Base-by-base conservation (phyloP, 371 early-diverging fungal genomes). In the Mucor irregularis region DNA sequence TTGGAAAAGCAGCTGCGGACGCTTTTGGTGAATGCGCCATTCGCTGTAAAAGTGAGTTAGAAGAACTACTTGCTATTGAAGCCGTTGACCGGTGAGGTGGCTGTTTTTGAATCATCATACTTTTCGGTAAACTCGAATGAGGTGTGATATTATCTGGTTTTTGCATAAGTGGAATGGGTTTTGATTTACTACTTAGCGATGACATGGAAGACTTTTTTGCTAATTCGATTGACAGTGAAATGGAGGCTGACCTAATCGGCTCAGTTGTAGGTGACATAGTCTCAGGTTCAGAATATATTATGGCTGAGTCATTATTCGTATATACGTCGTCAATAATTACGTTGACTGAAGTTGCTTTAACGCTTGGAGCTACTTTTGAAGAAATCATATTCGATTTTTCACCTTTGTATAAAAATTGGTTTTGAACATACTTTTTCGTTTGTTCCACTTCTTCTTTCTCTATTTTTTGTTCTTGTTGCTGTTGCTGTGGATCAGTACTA, bases 341-440 rank as follows among this genome's bases (percentile, higher is more conserved):
- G 53, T 46, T 65, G 0, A 69, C 56, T 10, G 66, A 54, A 4
- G 66, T 62, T 19, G 69, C 21, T 37, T 66, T 66, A 13, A 59
- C 62, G 17, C 49, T 59, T 2, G 56, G 49, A n/a, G 35, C 14
- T 10, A 62, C 53, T 53, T 62, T 62, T 24, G 44, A 38, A 19
- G 37, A 37, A 16, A 59, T 25, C 33, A 53, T 39, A 9, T n/a
- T n/a, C n/a, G 42, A 42, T 24, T 42, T 42, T 42, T 42, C 28
- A 30, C 14, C 33, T 43, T 53, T n/a, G n/a, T n/a, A n/a, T n/a
- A n/a, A n/a, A n/a, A n/a, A n/a, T n/a, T n/a, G n/a, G n/a, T n/a
- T n/a, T n/a, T n/a, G n/a, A n/a, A n/a, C n/a, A n/a, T n/a, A n/a
- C n/a, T n/a, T n/a, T n/a, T n/a, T n/a, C n/a, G n/a, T n/a, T n/a